Conservation (phyloP, 2,329 filamentous ascomycete species). For the Fusarium torulosum region DNA sequence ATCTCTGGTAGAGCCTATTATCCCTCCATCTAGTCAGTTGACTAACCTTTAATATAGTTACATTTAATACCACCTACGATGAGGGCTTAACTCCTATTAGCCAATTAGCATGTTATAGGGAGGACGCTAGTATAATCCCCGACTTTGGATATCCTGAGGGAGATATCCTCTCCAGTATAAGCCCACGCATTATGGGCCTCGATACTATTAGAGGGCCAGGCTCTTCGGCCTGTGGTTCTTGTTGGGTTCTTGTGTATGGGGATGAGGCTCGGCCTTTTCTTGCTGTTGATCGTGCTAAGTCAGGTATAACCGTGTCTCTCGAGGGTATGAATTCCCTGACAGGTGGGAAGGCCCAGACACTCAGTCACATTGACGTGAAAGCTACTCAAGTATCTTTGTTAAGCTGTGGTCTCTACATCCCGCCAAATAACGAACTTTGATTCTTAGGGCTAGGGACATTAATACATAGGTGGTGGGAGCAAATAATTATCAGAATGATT, state of each 20-base stretch:
- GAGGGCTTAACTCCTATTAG: not conserved
- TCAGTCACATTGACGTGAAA: not conserved
- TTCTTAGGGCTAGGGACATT: too few species aligned
- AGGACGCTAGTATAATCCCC: not conserved
- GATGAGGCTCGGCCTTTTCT: not conserved
- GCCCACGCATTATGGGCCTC: too few species aligned
- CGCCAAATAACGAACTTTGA: not conserved
- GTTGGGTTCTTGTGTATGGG: too few species aligned
- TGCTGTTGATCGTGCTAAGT: not conserved
- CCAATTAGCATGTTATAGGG: not conserved
- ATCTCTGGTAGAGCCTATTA: too few species aligned
- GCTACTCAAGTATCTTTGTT: not conserved
- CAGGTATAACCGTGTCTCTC: not conserved
- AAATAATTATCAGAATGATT: too few species aligned
- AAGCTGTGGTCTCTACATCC: not conserved
- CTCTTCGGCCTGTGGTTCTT: too few species aligned
- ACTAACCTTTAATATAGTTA: not conserved
- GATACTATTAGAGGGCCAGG: too few species aligned
- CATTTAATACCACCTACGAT: not conserved
- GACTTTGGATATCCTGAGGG: not conserved
- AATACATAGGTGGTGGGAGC: too few species aligned
- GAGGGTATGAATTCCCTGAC: not conserved
- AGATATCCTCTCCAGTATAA: not conserved
- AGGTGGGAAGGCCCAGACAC: not conserved
- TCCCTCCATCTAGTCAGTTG: too few species aligned